A percentile compares a stretch with the other conserved stretches of the same genome.
Evolutionary conservation across 768 basidiomycete species (phyloP).

Genomic region (Neoboletus brunneissimus): DNA sequence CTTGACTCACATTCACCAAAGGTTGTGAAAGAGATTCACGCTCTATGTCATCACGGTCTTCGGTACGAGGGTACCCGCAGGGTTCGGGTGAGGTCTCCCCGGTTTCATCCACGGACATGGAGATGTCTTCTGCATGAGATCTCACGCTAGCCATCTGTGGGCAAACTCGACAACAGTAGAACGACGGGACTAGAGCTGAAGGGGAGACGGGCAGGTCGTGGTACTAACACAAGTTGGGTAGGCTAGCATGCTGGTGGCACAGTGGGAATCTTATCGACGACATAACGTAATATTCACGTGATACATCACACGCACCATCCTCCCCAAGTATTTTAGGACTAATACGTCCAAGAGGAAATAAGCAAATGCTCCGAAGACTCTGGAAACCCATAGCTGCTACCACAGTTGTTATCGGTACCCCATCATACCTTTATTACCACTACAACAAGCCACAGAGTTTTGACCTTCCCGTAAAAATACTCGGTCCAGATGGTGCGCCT

Average conservation of each 20-base stretch:
- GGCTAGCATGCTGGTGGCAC: conserved; percentile 5
- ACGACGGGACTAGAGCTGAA: not conserved
- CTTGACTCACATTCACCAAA: conserved; percentile 36
- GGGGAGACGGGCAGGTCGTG: conserved; percentile 22
- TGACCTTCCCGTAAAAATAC: conserved; percentile 53
- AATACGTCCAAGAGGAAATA: no score
- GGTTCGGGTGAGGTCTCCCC: conserved; percentile 1
- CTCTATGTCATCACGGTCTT: conserved; percentile 13
- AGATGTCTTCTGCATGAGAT: conserved; percentile 2
- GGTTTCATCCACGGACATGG: conserved; percentile 2
- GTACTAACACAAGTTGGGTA: conserved; percentile 23
- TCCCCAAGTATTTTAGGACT: not conserved
- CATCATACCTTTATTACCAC: conserved; percentile 59
- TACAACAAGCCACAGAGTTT: conserved; percentile 51
- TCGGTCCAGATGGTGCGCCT: conserved; percentile 56
- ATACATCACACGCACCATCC: not conserved
- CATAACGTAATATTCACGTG: conserved; percentile 17
- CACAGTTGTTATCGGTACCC: conserved; percentile 51
- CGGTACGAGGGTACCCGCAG: not conserved
- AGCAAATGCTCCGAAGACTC: conserved; percentile 56
- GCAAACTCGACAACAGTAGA: not conserved
- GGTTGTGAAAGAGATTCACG: conserved; percentile 25
- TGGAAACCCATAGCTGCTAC: conserved; percentile 68
- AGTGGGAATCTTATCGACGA: conserved; percentile 28
- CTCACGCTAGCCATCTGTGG: conserved; percentile 19